Base-by-base conservation (phyloP, 768 basidiomycete genomes). In the Amanita rubescens region DNA sequence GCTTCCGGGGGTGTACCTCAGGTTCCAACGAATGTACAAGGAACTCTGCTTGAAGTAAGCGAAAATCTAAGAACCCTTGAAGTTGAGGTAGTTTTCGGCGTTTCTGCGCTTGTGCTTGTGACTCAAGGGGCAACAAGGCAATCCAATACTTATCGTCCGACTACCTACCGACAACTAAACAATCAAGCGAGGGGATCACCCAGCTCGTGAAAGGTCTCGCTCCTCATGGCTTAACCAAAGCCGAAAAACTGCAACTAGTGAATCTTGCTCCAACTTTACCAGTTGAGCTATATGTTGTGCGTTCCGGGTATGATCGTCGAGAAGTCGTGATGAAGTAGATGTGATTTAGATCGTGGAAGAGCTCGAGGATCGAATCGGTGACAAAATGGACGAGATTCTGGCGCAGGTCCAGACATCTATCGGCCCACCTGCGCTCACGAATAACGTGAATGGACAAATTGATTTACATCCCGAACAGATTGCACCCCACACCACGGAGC, bases 171-270 rank as follows among this genome's bases (percentile, higher is more conserved):
- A 85, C 82, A 0, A 64, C 68, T 0, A 65, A 75, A 8, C 93
- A 95, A 66, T 83, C 81, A 1, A 71, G 78, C 1, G 75, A 78
- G 49, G 77, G 81, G 11, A 80, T 95, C 53, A 68, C 79, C 0
- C 72, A 73, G 53, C 81, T 96, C 11, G 80, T 87, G 15, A 78
- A 81, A 53, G 72, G 72, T 35, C 79, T 97, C 9, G 77, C 80
- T 2, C 71, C 80, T 17, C 87, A 82, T 57, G 76, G 79, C 32
- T 72, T 97, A 57, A 94, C 93, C 1, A 96, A 94, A 61, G 82
- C 87, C 2, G 94, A 97, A 74, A 93, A 94, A 63, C 75, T 96
- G 3, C 91, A 94, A 62, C 77, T 96, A 33, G 84, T 91, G n/a
- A 96, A 97, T 62, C 75, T 95, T 5, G 86, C 85, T 0, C 94